Base-by-base conservation (phyloP, 352 stramenopile genomes). In the Thraustochytrium striatum region DNA sequence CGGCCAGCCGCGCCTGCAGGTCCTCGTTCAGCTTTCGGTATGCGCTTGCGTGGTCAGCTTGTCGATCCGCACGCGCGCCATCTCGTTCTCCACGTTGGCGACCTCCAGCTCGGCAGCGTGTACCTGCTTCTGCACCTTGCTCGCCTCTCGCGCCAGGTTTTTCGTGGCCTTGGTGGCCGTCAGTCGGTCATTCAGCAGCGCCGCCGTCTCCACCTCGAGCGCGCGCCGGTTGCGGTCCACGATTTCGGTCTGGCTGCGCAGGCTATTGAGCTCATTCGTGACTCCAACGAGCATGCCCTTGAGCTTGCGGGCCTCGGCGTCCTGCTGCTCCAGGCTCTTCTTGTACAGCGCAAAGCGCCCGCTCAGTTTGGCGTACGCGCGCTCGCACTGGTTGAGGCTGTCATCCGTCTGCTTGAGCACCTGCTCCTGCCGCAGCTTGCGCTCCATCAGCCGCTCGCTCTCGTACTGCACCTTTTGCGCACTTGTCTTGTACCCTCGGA, bases 11-110 rank as follows among this genome's bases (percentile, higher is more conserved):
- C 58, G 88, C 87, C 28, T 88, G 83, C 50, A 97, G 85, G 2
- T 87, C 91, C 72, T 96, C 91, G 44, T 87, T 83, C 19, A 98
- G 87, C 70, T 97, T 89, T 86, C 73, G 41, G 88, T 92, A 81
- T 97, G 90, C 3, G 89, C 89, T 78, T 96, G 85, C 5, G 93
- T 91, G 82, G 97, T 97, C 8, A 98, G 83, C 2, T 88, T 87
- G 59, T 98, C 93, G 11, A 98, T 89, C 35, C 89, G 88, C 0
- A 97, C 81, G 43, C 93, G 89, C 47, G 91, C 89, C 81, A 98
- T 90, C 82, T 98, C 92, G 84, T 98, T 98, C 39, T 91, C 87
- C 61, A 96, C 82, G 43, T 89, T 89, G 2, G 89, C 88, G 41
- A 90, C 84, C 72, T 93, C 89, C 69, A 95, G 90, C 84, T 97